Conservation (phyloP, 2,329 filamentous ascomycete genomes). For the Zopfia rhizophila region DNA sequence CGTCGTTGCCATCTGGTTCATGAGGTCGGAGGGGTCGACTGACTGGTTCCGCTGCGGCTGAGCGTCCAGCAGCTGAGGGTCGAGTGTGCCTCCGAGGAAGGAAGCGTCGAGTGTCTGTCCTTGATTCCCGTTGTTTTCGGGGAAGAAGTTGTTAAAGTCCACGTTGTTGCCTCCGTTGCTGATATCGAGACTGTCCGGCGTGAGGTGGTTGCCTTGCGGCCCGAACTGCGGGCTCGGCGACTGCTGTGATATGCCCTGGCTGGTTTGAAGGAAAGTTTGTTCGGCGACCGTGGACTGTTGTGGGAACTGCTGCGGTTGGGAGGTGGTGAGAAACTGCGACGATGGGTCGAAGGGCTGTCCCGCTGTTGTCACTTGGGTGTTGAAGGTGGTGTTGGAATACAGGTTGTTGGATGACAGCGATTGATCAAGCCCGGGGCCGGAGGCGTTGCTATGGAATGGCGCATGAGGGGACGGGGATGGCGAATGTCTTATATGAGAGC, state of each 20-base stretch:
- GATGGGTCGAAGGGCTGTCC: constrained; percentile 53
- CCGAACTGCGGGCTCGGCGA: constrained; percentile 57
- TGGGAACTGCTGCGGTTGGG: constrained; percentile 55
- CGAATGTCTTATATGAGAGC: constrained; percentile 73
- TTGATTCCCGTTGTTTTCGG: constrained; percentile 61
- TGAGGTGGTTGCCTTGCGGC: constrained; percentile 49
- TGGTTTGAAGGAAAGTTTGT: constrained; percentile 54
- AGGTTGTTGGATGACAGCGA: constrained; percentile 40
- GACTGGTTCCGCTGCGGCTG: constrained; percentile 55
- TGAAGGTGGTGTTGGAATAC: constrained; percentile 33
- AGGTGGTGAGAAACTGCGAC: constrained; percentile 58
- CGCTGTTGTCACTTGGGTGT: constrained; percentile 46
- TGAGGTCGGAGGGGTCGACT: constrained; percentile 58
- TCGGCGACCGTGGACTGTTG: constrained; percentile 54
- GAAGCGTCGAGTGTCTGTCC: constrained; percentile 70
- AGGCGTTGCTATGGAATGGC: constrained; percentile 64
- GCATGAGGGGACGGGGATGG: constrained; percentile 71
- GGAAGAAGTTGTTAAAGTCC: constrained; percentile 63
- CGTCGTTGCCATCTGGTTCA: constrained; percentile 64
- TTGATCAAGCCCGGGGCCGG: constrained; percentile 68
- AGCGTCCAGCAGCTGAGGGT: constrained; percentile 55
- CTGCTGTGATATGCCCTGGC: constrained; percentile 62
- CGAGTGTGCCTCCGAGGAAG: constrained; percentile 62
- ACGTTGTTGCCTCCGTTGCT: constrained; percentile 28
- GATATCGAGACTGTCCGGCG: constrained; percentile 49